Evolutionary conservation across 805 yeast genomes (phyloP).

Genomic region (Suhomyces emberorum): DNA sequence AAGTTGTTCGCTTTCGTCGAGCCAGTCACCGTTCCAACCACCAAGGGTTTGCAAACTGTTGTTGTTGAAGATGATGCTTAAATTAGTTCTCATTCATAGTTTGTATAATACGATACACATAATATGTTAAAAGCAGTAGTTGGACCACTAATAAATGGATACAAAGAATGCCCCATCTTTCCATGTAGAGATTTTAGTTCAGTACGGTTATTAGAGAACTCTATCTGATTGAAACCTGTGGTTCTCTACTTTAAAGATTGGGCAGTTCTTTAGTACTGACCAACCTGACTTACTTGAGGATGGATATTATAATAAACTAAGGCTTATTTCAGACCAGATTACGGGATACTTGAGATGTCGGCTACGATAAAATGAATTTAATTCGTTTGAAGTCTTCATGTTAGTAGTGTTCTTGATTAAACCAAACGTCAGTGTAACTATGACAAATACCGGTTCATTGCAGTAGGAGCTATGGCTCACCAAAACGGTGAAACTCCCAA

Average conservation of each 20-base stretch:
- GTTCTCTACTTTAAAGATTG: no score
- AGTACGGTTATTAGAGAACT: no score
- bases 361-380: no score
- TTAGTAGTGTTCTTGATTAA: background rate
- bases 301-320: no score
- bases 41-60: conserved; percentile 97
- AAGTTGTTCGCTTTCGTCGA: conserved; percentile 97
- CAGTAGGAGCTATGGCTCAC: conserved; percentile 44
- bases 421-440: conserved; percentile 74
- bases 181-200: no score
- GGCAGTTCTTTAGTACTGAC: no score
- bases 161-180: no score
- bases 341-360: no score
- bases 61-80: conserved; percentile 78
- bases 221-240: no score
- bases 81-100: conserved; percentile 16
- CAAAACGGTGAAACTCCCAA: conserved; percentile 48
- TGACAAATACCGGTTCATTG: conserved; percentile 74
- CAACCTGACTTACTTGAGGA: no score
- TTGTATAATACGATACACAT: conserved; percentile 11
- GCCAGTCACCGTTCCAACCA: conserved; percentile 90
- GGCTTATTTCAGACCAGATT: no score
- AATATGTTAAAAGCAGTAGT: conserved; percentile 1
- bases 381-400: background rate
- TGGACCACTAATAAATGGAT: no score